phyloP scores from a whole-genome alignment of 2,329 filamentous ascomycete genomes.

The Diplocarpon mali region DNA sequence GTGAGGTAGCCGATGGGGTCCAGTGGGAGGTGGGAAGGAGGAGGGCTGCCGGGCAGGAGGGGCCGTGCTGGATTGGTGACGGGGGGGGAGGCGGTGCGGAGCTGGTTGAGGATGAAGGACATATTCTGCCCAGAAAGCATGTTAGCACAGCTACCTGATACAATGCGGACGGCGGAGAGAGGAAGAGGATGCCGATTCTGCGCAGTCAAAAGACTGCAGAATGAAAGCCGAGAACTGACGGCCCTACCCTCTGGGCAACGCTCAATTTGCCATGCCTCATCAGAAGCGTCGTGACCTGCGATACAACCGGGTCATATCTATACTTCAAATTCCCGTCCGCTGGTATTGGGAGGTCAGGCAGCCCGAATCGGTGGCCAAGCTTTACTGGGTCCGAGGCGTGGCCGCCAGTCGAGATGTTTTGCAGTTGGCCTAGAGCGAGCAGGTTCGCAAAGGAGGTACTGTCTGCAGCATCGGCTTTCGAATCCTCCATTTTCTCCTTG shows the following conservation, averaged over 20 bases:
- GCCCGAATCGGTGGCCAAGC: constrained; percentile 51
- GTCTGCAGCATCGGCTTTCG: constrained; percentile 21
- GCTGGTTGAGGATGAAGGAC: constrained; percentile 67
- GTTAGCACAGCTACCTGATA: constrained; percentile 1
- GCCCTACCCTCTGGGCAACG: constrained; percentile 68
- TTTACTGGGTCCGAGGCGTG: constrained; percentile 13
- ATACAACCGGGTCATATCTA: constrained; percentile 74
- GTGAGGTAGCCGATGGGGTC: constrained; percentile 86
- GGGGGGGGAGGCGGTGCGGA: constrained; percentile 76
- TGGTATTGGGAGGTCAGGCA: constrained; percentile 57
- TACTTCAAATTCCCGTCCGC: constrained; percentile 55
- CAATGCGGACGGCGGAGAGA: not conserved
- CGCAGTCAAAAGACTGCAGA: constrained; percentile 14
- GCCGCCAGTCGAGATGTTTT: constrained; percentile 21
- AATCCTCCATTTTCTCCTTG: constrained; percentile 41
- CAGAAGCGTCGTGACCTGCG: constrained; percentile 79
- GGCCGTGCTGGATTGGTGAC: constrained; percentile 59
- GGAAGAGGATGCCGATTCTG: constrained; percentile 6
- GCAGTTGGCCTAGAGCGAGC: constrained; percentile 23
- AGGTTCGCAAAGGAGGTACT: constrained; percentile 25
- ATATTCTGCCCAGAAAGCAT: constrained; percentile 53
- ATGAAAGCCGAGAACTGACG: constrained; percentile 16
- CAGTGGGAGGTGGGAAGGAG: constrained; percentile 68
- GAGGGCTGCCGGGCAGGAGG: constrained; percentile 66
- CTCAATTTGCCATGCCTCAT: constrained; percentile 90